A percentile compares a stretch with the other conserved stretches of the same genome.
Conservation (phyloP, 148 eudicot species). For the Vaccinium darrowii region DNA sequence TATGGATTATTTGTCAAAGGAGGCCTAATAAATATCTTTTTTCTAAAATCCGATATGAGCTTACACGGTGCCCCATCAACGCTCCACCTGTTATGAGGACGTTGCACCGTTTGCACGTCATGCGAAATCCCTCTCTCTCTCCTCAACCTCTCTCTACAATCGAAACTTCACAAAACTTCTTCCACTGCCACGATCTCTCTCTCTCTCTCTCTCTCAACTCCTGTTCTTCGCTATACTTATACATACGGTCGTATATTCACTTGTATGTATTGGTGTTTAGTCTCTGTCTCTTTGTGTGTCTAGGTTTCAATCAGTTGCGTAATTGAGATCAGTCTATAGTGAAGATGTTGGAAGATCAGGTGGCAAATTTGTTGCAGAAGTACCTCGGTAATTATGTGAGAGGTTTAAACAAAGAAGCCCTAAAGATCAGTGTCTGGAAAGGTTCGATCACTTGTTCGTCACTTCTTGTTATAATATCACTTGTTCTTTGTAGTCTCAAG, state of each 20-base stretch:
- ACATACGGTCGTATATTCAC: not conserved
- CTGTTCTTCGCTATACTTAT: not conserved
- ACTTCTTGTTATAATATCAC: not conserved
- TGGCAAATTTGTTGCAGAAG: conserved; percentile 79
- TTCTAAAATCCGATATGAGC: not conserved
- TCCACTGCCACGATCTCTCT: not conserved
- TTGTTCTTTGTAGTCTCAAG: not conserved
- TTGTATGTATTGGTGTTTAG: not conserved
- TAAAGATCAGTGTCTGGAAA: conserved; percentile 94
- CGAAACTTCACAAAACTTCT: not conserved
- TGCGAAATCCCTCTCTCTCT: not conserved
- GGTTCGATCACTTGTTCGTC: conserved; percentile 39
- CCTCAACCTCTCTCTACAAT: not conserved
- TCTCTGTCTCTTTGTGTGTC: not conserved
- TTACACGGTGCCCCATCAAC: not conserved
- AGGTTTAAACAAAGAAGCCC: conserved; percentile 93
- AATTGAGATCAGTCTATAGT: not conserved
- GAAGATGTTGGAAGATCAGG: conserved; percentile 98
- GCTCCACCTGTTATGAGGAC: not conserved
- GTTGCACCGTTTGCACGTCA: not conserved
- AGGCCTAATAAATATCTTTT: too few species aligned
- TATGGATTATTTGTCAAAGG: too few species aligned
- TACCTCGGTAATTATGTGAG: conserved; percentile 90
- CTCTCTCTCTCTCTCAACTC: not conserved
- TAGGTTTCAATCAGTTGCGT: not conserved